Evolutionary conservation across 805 yeast genomes (phyloP).

Genomic region (Candida vaughaniae): DNA sequence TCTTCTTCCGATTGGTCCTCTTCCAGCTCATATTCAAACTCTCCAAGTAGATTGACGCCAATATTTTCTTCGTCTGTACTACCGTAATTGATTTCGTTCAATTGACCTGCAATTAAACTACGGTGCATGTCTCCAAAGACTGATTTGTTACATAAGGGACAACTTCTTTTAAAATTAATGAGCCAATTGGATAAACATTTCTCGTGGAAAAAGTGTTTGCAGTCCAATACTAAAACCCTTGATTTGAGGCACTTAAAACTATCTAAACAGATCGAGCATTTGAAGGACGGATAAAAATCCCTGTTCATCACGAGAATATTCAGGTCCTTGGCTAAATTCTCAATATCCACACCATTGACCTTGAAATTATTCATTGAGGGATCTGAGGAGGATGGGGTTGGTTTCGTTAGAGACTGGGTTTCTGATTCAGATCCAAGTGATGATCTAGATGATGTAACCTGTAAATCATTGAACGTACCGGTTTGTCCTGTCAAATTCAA

Average conservation of each 20-base stretch:
- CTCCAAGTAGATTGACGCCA: not conserved
- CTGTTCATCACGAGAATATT: constrained; percentile 26
- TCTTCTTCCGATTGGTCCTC: not conserved
- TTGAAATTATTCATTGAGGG: constrained; percentile 31
- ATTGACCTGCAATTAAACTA: constrained; percentile 19
- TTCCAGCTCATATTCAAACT: too few species aligned
- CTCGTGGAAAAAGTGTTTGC: constrained; percentile 62
- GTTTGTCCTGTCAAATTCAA: constrained; percentile 32
- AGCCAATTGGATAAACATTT: constrained; percentile 62
- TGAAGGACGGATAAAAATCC: constrained; percentile 44
- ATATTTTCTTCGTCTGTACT: constrained; percentile 18
- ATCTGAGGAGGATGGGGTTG: constrained; percentile 17
- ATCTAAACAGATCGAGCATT: constrained; percentile 62
- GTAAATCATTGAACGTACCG: constrained; percentile 6
- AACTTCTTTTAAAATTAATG: constrained; percentile 48
- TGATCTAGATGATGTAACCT: constrained; percentile 2
- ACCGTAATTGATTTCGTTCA: constrained; percentile 18
- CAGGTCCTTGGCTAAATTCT: constrained; percentile 16
- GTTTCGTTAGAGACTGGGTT: constrained; percentile 8
- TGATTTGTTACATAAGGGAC: constrained; percentile 56
- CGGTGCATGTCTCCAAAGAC: constrained; percentile 14
- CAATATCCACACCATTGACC: constrained; percentile 42
- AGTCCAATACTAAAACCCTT: constrained; percentile 52
- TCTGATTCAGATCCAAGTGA: not conserved
- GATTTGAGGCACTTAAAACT: constrained; percentile 47